These are phyloP conservation scores for Hanseniaspora uvarum DNA, from an alignment of 1,139 yeast species.

Conservation along the genomic window DNA sequence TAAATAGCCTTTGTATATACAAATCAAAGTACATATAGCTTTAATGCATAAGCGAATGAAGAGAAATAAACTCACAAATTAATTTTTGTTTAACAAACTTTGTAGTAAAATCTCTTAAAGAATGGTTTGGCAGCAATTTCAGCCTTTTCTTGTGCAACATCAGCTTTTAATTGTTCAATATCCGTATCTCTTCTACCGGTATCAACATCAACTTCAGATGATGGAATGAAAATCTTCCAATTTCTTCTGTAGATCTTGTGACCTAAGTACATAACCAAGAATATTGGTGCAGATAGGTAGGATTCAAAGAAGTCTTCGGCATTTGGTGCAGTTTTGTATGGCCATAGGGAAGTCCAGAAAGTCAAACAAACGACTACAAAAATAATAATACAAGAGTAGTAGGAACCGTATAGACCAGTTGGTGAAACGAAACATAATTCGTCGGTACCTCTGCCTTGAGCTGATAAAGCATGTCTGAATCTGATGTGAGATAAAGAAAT, in stretches of 20 bases:
- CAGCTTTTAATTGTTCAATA: conserved; percentile 55
- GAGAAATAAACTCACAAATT: not conserved
- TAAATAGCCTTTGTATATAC: not conserved
- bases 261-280: conserved; percentile 43
- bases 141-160: conserved; percentile 56
- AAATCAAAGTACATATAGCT: not conserved
- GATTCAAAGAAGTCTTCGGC: conserved; percentile 51
- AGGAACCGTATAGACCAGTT: conserved; percentile 46
- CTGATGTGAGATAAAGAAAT: conserved; percentile 54
- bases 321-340: conserved; percentile 51
- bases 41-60: not conserved
- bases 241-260: conserved; percentile 52
- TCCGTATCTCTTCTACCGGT: conserved; percentile 66
- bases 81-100: not conserved
- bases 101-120: conserved; percentile 40
- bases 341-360: conserved; percentile 69
- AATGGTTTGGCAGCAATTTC: conserved; percentile 44
- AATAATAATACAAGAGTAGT: conserved; percentile 40
- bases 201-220: conserved; percentile 54
- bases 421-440: conserved; percentile 49
- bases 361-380: conserved; percentile 46
- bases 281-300: conserved; percentile 56
- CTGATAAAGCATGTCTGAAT: conserved; percentile 52
- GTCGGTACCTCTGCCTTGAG: conserved; percentile 46
- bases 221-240: conserved; percentile 43